Evolutionary conservation across 2,329 filamentous ascomycete genomes (phyloP), one percentile per base, ranked within the genome.

Genomic region (Fusarium brevicatenulatum): DNA sequence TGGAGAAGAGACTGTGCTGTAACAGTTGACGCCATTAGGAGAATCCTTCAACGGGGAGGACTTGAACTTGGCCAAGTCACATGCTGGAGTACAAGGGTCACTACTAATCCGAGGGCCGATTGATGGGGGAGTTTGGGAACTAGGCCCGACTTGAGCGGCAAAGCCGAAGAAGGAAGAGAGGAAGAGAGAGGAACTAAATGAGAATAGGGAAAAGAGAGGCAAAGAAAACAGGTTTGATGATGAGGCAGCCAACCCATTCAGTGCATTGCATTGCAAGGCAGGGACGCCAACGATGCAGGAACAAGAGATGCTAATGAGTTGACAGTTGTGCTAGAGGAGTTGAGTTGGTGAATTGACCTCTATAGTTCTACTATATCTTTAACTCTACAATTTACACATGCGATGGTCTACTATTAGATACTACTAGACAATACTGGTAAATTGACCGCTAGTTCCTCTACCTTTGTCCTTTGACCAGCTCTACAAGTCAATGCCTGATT

Each of bases 201-300:
- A 19, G n/a, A 54, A 54, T 21, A 40, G 50, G 50, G 21, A 54
- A 54, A 30, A 54, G 34, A 54, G 50, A 54, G 34, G 34, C 50
- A n/a, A n/a, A n/a, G 34, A 54, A 57, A 68, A 60, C 64, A 55
- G 40, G 66, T 60, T 60, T 56, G 39, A 37, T 39, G 61, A 37
- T 34, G 34, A 23, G 50, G 37, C 63, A 75, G 62, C 66, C 59
- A 62, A 63, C 66, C 66, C 59, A 62, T 50, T 52, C 53, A 61
- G 39, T 53, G 23, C 36, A 54, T 43, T 56, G 23, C 42, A 49
- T 39, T 53, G 23, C 42, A 49, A 32, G 25, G 9, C 25, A 32
- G 61, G 66, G 57, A 57, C 43, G 60, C 57, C 60, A 72, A 43
- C 30, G 34, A 74, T 66, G 71, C 71, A 72, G 71, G 60, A 72